Evolutionary conservation across 768 basidiomycete species (phyloP).

Genomic region (Hypholoma sublateritium): DNA sequence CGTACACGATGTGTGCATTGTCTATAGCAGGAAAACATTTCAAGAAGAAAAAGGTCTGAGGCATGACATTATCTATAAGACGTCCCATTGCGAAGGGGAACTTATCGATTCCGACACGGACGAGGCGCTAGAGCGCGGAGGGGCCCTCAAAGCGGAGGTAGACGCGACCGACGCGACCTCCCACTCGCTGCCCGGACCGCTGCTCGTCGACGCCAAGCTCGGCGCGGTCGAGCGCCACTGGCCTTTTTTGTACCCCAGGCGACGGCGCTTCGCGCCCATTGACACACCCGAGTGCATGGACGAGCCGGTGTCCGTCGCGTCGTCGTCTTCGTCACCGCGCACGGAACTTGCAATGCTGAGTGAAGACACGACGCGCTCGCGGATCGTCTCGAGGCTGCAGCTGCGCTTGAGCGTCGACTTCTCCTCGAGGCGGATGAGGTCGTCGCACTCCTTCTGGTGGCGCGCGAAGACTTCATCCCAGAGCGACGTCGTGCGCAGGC

Average conservation of each 20-base stretch:
- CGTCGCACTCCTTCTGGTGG: conserved; percentile 58
- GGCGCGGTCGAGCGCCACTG: neutral
- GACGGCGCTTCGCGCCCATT: neutral
- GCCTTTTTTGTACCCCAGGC: too few species aligned
- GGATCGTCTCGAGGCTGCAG: conserved; percentile 44
- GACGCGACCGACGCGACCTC: neutral
- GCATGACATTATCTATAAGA: too few species aligned
- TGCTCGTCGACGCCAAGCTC: neutral
- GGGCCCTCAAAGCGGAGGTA: too few species aligned
- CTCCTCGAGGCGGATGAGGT: conserved; percentile 53
- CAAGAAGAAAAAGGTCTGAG: too few species aligned
- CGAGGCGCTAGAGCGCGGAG: too few species aligned
- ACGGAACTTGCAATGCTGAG: neutral
- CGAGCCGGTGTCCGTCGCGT: conserved; percentile 5
- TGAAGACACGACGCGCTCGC: conserved; percentile 3
- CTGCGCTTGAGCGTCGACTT: conserved; percentile 28
- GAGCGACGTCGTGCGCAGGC: conserved; percentile 35
- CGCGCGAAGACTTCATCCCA: conserved; percentile 67
- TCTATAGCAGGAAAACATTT: too few species aligned
- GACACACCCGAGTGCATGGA: neutral
- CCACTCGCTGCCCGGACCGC: conserved; percentile 1
- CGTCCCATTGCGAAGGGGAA: too few species aligned
- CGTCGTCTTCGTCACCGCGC: neutral
- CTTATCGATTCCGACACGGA: too few species aligned
- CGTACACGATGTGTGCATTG: too few species aligned